Base-by-base conservation (phyloP, 768 basidiomycete genomes). In the Boletus reticuloceps region DNA sequence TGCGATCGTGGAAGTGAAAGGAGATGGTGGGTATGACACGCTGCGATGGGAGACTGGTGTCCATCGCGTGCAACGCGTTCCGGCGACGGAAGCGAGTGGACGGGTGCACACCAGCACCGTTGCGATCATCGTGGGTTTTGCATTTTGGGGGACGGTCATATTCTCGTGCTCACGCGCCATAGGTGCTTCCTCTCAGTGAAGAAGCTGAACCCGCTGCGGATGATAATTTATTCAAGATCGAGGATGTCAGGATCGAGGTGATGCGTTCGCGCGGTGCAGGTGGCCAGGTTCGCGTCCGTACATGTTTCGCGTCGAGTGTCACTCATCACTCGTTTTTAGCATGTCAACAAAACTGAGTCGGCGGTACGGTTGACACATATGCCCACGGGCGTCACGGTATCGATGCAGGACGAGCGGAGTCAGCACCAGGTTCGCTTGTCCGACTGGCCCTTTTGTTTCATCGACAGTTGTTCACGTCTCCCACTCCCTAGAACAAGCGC, bases 301-400 rank as follows among this genome's bases (percentile, higher is more conserved):
- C 10, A 2, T 20, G 12, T 22, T 19, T 20, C 7, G 41, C 20
- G 22, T 14, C 20, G 13, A 19, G 19, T 49, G 36, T 45, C 37
- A 31, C 37, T 36, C 19, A 37, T 41, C 20, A 4, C 7, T 12
- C n/a, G 1, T 43, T n/a, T 11, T 6, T 55, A 98, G 89, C 96
- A 98, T 72, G 97, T 98, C 64, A 99, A 99, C 75, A 92, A 89
- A 79, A 98, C 97, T 0, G 97, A 99, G 72, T 98, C 96, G 3
- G 96, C 97, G 3, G 94, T 99, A 19, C 86, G 97, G 1, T 72
- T 98, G 43, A 96, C 94, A 0, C 97, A 99, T 64, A 74, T 89
- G 14, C 96, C 97, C 1, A 90, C 93, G 5, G 94, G 96, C 0
- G 87, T 98, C 51, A 89, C 88, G 1, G 96, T 98, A 10, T 94